Evolutionary conservation across 306 rosid genomes (phyloP).

Genomic region (Dalbergia cochinchinensis): DNA sequence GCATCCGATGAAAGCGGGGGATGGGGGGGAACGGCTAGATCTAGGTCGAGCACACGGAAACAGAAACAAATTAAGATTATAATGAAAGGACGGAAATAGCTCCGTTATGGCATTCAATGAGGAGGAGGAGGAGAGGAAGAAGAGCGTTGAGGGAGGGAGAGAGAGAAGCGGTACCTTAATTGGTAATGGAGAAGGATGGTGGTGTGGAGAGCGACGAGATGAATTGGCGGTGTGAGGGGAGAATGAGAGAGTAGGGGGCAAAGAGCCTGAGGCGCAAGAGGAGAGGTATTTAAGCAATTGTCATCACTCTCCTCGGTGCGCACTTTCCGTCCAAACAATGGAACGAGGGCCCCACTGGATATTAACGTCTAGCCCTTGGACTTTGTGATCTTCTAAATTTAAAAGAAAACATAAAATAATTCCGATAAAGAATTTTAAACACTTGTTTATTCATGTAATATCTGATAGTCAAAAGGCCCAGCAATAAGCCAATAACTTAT

Average conservation of each 20-base stretch:
- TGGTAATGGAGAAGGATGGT: neutral
- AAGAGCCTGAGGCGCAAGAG: neutral
- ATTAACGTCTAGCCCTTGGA: neutral
- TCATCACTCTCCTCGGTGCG: neutral
- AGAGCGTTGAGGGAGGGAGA: neutral
- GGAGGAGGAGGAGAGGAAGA: neutral
- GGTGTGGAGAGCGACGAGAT: no score
- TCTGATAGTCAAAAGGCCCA: no score
- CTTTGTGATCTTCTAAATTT: neutral
- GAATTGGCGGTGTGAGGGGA: neutral
- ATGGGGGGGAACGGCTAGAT: conserved; percentile 6
- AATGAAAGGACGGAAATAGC: neutral
- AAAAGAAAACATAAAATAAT: no score
- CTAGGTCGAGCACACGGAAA: neutral
- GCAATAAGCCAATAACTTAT: no score
- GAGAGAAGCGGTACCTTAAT: neutral
- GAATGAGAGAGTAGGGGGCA: neutral
- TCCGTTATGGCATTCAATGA: neutral
- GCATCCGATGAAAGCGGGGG: neutral
- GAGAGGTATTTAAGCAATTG: conserved; percentile 40
- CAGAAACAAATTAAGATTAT: no score
- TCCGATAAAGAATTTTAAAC: no score
- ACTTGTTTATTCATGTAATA: no score
- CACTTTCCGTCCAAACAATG: neutral
- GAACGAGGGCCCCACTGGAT: neutral